Conservation (phyloP, 164 flowering plant species). For the Vitis amurensis region DNA sequence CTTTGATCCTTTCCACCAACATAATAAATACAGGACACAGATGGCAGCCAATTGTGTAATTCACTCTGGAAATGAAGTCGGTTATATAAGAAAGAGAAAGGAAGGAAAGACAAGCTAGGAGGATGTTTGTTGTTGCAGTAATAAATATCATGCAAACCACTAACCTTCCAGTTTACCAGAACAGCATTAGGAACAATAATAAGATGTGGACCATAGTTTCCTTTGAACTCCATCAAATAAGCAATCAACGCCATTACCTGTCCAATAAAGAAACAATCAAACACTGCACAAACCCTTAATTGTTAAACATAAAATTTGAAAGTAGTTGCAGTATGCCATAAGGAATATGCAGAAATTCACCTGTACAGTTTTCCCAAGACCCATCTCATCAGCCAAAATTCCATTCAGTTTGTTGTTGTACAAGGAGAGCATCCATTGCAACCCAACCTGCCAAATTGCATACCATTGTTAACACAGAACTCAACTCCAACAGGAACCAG, state of each 20-base stretch:
- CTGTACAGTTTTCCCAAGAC: conserved; percentile 99
- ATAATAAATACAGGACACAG: conserved; percentile 89
- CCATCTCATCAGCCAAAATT: conserved; percentile 99
- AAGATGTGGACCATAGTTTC: conserved; percentile 99
- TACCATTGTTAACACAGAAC: background rate
- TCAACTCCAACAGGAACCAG: background rate
- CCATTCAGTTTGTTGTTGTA: conserved; percentile 98
- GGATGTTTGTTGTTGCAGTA: background rate
- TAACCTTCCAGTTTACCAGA: conserved; percentile 98
- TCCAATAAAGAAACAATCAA: conserved; percentile 5
- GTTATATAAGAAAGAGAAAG: conserved; percentile 12
- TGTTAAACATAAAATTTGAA: no score
- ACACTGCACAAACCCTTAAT: background rate
- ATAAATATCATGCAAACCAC: conserved; percentile 7
- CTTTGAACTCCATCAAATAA: conserved; percentile 96
- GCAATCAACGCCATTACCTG: conserved; percentile 99
- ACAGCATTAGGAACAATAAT: conserved; percentile 99
- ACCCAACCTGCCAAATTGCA: conserved; percentile 70
- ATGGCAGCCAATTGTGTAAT: conserved; percentile 89
- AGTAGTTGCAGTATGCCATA: background rate
- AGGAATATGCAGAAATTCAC: conserved; percentile 24
- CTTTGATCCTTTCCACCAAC: conserved; percentile 95
- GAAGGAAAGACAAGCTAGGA: background rate
- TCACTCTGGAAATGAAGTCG: conserved; percentile 70
- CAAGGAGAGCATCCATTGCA: conserved; percentile 99